Conservation (phyloP, 768 basidiomycete species). For the Tulasnella sp. region DNA sequence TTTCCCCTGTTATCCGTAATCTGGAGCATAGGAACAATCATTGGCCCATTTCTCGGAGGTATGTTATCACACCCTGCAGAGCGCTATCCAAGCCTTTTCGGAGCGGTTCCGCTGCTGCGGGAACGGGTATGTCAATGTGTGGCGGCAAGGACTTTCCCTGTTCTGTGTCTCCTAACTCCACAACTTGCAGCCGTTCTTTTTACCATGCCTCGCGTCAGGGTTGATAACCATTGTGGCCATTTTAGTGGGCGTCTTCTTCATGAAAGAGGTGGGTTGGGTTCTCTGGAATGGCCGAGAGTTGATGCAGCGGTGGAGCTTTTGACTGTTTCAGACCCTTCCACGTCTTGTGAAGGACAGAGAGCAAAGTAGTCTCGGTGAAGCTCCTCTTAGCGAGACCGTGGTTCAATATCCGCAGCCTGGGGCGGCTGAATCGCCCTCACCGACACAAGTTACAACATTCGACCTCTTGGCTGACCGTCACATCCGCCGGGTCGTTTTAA, state of each 20-base stretch:
- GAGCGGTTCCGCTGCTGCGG: constrained; percentile 41
- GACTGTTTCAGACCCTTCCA: too few species aligned
- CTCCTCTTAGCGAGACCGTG: too few species aligned
- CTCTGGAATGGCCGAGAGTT: too few species aligned
- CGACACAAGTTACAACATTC: too few species aligned
- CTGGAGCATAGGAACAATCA: constrained; percentile 18
- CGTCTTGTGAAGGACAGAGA: too few species aligned
- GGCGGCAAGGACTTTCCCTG: background rate
- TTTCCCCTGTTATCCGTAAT: background rate
- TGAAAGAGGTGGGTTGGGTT: constrained; percentile 26
- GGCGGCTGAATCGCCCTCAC: too few species aligned
- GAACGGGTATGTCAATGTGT: background rate
- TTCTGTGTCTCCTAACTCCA: too few species aligned
- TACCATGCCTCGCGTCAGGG: constrained; percentile 32
- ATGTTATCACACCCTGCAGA: constrained; percentile 31
- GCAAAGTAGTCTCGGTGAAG: too few species aligned
- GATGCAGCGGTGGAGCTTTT: too few species aligned
- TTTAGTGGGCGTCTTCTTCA: constrained; percentile 23
- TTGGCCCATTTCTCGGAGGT: constrained; percentile 32
- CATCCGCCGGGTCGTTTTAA: background rate
- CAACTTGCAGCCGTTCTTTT: constrained; percentile 29
- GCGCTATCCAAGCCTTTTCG: constrained; percentile 38
- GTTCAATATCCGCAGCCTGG: too few species aligned
- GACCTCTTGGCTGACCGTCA: too few species aligned
- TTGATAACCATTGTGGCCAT: constrained; percentile 27